These are phyloP conservation scores for Phytophthora palmivora DNA, from an alignment of 352 stramenopile species.

Conservation along the genomic window DNA sequence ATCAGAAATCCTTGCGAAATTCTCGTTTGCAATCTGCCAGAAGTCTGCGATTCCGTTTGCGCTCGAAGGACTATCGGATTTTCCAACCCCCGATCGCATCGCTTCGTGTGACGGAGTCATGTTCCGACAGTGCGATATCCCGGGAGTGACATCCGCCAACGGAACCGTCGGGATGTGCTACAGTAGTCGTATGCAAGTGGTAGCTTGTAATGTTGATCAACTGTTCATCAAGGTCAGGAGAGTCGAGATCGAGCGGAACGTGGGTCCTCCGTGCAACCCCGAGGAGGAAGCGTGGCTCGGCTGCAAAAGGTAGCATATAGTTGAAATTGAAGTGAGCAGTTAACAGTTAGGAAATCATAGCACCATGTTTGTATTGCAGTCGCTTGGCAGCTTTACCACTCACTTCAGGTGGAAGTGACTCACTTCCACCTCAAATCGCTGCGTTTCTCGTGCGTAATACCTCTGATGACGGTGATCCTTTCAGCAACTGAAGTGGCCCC, in stretches of 20 bases:
- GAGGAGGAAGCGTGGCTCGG: constrained; percentile 31
- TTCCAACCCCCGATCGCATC: constrained; percentile 6
- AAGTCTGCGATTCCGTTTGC: constrained; percentile 14
- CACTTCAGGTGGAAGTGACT: too few relatives aligned
- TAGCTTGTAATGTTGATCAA: constrained; percentile 29
- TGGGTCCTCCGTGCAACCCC: constrained; percentile 11
- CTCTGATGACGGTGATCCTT: too few relatives aligned
- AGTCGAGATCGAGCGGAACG: constrained; percentile 20
- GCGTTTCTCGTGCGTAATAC: too few relatives aligned
- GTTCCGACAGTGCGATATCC: constrained; percentile 32
- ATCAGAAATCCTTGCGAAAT: constrained; percentile 8
- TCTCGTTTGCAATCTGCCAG: constrained; percentile 18
- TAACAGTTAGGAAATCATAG: too few relatives aligned
- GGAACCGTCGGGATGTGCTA: constrained; percentile 30
- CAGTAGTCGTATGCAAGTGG: constrained; percentile 35
- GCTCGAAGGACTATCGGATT: constrained; percentile 16
- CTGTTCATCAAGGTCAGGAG: constrained; percentile 19
- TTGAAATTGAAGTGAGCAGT: too few relatives aligned
- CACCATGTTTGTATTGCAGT: too few relatives aligned
- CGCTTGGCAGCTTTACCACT: too few relatives aligned
- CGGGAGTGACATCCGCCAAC: constrained; percentile 14
- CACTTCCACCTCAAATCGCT: too few relatives aligned
- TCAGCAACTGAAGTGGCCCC: too few relatives aligned
- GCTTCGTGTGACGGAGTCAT: constrained; percentile 18
- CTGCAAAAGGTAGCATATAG: constrained; percentile 10